Percentiles rank a stretch among this genome's conserved stretches.
phyloP scores from a whole-genome alignment of 352 stramenopile species.

The Aphanomyces stellatus region DNA sequence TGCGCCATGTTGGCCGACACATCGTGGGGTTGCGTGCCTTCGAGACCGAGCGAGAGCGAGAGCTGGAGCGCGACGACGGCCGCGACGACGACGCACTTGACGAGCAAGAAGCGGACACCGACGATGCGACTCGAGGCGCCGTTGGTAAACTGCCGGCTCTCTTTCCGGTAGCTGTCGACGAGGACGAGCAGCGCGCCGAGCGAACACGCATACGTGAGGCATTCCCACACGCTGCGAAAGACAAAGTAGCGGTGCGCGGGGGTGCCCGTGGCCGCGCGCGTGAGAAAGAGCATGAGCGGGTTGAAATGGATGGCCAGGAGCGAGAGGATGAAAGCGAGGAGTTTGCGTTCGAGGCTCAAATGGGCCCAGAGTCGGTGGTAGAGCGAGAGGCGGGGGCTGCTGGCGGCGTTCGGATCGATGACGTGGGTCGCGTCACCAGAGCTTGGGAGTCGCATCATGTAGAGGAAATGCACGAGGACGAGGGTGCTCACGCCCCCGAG shows the following conservation, averaged over 20 bases:
- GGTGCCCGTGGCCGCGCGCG: neutral
- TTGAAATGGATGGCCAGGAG: neutral
- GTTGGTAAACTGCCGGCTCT: neutral
- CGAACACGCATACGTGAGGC: neutral
- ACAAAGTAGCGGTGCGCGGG: neutral
- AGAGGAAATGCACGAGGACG: neutral
- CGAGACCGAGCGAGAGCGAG: neutral
- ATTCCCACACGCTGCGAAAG: conserved; percentile 11
- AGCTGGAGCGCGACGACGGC: neutral
- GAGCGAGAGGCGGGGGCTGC: neutral
- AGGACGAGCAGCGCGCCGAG: conserved; percentile 1
- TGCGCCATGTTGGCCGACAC: neutral
- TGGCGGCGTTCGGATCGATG: neutral
- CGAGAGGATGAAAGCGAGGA: neutral
- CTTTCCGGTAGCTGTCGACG: neutral
- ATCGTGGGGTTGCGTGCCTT: neutral
- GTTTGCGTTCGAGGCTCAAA: conserved; percentile 14
- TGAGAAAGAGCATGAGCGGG: neutral
- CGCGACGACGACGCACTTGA: neutral
- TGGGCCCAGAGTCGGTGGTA: neutral
- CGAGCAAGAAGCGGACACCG: neutral
- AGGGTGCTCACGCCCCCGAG: neutral
- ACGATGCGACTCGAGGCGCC: neutral
- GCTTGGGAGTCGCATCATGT: too few relatives aligned
- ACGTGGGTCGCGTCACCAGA: neutral